Evolutionary conservation across 225 moss, liverwort and hornwort species (phyloP).

Genomic region (Physcomitrium patens): DNA sequence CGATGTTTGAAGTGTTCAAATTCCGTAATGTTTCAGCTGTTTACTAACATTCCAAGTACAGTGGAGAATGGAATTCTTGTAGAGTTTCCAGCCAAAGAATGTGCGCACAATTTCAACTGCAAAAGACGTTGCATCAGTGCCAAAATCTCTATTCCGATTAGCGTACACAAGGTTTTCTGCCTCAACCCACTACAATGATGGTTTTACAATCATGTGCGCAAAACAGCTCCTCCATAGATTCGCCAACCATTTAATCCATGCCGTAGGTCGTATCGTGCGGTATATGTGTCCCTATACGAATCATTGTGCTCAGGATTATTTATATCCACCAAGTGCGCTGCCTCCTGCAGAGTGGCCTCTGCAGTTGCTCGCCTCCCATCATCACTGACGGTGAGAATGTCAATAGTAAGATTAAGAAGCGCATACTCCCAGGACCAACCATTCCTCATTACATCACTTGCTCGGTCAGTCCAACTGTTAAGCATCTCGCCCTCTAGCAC

Average conservation of each 20-base stretch:
- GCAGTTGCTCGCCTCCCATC: slow-evolving; percentile 86
- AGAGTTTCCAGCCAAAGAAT: too few species aligned
- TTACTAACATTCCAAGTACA: too few species aligned
- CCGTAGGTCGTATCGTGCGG: slow-evolving; percentile 77
- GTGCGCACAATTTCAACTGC: too few species aligned
- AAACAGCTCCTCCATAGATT: slow-evolving; percentile 71
- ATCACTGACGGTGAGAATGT: slow-evolving; percentile 85
- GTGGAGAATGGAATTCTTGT: too few species aligned
- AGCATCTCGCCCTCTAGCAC: slow-evolving; percentile 91
- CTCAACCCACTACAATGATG: not conserved
- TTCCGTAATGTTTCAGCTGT: too few species aligned
- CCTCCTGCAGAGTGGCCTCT: slow-evolving; percentile 86
- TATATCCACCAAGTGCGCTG: slow-evolving; percentile 69
- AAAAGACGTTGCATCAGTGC: too few species aligned
- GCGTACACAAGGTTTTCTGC: not conserved
- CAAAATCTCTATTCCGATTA: not conserved
- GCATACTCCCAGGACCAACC: slow-evolving; percentile 96
- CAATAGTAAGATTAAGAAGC: slow-evolving; percentile 75
- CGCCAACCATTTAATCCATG: slow-evolving; percentile 67
- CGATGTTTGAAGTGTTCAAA: too few species aligned
- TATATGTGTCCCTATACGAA: slow-evolving; percentile 81
- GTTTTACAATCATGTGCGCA: slow-evolving; percentile 39
- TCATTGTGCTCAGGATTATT: slow-evolving; percentile 71
- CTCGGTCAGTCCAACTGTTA: slow-evolving; percentile 83
- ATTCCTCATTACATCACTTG: slow-evolving; percentile 71